phyloP scores from a whole-genome alignment of 2,329 filamentous ascomycete species.

The Calonectria pauciramosa region DNA sequence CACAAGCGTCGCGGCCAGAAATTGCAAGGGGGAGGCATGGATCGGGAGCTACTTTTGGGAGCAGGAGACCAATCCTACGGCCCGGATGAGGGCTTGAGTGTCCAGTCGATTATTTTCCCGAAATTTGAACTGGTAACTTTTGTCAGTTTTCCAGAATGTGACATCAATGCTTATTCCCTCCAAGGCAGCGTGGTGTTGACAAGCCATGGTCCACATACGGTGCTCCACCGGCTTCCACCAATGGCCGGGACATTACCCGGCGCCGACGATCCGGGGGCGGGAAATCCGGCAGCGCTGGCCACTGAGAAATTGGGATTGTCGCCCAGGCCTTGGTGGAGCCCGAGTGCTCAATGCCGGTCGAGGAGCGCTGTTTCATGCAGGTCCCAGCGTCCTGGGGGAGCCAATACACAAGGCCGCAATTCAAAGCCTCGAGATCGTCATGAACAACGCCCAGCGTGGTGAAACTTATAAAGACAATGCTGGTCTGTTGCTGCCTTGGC shows the following conservation, averaged over 20 bases:
- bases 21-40: not conserved
- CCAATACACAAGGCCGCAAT: not conserved
- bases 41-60: not conserved
- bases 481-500: not conserved
- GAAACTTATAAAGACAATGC: not conserved
- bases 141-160: not conserved
- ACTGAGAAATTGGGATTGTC: not conserved
- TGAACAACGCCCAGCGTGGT: not conserved
- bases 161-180: not conserved
- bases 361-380: not conserved
- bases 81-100: too few relatives aligned
- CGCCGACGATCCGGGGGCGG: not conserved
- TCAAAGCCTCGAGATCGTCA: not conserved
- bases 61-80: not conserved
- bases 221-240: slow-evolving; percentile 1
- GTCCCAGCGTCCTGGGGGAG: not conserved
- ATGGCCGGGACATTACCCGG: not conserved
- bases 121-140: not conserved
- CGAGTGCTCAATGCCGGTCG: not conserved
- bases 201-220: not conserved
- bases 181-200: not conserved
- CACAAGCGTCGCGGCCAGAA: not conserved
- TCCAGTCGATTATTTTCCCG: not conserved
- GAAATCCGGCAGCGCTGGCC: not conserved
- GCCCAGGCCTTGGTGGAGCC: not conserved